Percentiles rank a stretch among this genome's conserved stretches.
phyloP scores from a whole-genome alignment of 371 early-diverging fungal genomes.

The Cokeromyces recurvatus region DNA sequence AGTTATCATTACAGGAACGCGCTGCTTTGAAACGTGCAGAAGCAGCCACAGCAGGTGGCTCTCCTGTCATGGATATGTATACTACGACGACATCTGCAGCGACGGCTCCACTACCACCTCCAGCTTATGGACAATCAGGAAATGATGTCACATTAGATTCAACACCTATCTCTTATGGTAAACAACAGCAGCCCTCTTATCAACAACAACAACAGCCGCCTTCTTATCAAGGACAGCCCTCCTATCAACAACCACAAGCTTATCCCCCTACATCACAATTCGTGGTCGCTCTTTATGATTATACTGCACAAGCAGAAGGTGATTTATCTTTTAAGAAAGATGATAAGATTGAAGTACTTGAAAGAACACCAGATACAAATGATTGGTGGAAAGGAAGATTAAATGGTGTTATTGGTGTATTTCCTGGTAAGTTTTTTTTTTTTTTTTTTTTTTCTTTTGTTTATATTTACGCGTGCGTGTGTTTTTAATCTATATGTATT shows the following conservation, averaged over 20 bases:
- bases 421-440: slow-evolving; percentile 80
- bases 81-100: neutral
- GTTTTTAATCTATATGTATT: neutral
- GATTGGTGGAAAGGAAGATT: slow-evolving; percentile 79
- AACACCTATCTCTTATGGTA: neutral
- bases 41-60: neutral
- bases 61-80: neutral
- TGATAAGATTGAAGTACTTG: slow-evolving; percentile 65
- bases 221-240: neutral
- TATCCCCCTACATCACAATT: neutral
- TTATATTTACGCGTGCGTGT: too few species aligned
- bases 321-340: slow-evolving; percentile 65
- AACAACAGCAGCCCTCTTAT: neutral
- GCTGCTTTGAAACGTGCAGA: slow-evolving; percentile 13
- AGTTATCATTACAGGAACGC: slow-evolving; percentile 28
- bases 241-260: neutral
- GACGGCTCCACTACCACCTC: slow-evolving; percentile 9
- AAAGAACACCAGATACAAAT: slow-evolving; percentile 51
- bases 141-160: neutral
- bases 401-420: slow-evolving; percentile 59
- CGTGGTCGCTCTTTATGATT: slow-evolving; percentile 69
- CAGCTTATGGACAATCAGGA: slow-evolving; percentile 17
- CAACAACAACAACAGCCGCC: too few species aligned
- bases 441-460: too few species aligned
- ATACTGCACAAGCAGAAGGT: slow-evolving; percentile 62